These are phyloP conservation scores for Hymenoscyphus fraxineus DNA, from an alignment of 2,329 filamentous ascomycete genomes.

Conservation along the genomic window DNA sequence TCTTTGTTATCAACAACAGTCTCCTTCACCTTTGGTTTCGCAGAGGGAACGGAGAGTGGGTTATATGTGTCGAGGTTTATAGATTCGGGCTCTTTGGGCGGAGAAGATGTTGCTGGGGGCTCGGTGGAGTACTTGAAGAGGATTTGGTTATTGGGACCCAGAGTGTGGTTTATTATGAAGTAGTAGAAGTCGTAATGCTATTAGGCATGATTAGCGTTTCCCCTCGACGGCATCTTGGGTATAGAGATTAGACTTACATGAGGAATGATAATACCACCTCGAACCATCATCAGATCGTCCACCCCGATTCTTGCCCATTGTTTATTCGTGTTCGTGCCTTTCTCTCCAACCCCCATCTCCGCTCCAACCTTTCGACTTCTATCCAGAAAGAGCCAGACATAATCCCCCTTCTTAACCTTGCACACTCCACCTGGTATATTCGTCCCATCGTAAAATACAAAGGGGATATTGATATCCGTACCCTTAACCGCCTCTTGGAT, in stretches of 20 bases:
- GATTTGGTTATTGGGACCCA: slow-evolving; percentile 65
- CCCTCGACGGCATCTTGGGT: slow-evolving; percentile 19
- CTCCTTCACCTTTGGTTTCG: slow-evolving; percentile 37
- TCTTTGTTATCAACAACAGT: slow-evolving; percentile 37
- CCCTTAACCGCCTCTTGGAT: slow-evolving; percentile 84
- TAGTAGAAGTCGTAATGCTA: slow-evolving; percentile 98
- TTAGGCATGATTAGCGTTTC: slow-evolving; percentile 14
- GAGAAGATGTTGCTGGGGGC: slow-evolving; percentile 34
- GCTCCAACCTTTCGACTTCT: slow-evolving; percentile 87
- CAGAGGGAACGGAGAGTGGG: slow-evolving; percentile 38
- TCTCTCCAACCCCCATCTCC: slow-evolving; percentile 69
- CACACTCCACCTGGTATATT: slow-evolving; percentile 82
- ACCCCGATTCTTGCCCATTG: slow-evolving; percentile 94
- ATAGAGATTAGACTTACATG: slow-evolving; percentile 61
- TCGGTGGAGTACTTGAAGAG: slow-evolving; percentile 73
- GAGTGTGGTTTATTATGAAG: slow-evolving; percentile 85
- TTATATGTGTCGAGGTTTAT: slow-evolving; percentile 34
- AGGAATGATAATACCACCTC: slow-evolving; percentile 86
- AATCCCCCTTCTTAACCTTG: slow-evolving; percentile 88
- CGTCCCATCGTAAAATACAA: slow-evolving; percentile 95
- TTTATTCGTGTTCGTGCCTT: slow-evolving; percentile 51
- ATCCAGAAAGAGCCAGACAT: slow-evolving; percentile 89
- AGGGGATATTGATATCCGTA: slow-evolving; percentile 86
- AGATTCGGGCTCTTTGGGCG: slow-evolving; percentile 13
- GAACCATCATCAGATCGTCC: slow-evolving; percentile 90